Evolutionary conservation across 139 green algal species (phyloP), one percentile per base, ranked within the genome.

Genomic region (Chlamydomonas eustigma): DNA sequence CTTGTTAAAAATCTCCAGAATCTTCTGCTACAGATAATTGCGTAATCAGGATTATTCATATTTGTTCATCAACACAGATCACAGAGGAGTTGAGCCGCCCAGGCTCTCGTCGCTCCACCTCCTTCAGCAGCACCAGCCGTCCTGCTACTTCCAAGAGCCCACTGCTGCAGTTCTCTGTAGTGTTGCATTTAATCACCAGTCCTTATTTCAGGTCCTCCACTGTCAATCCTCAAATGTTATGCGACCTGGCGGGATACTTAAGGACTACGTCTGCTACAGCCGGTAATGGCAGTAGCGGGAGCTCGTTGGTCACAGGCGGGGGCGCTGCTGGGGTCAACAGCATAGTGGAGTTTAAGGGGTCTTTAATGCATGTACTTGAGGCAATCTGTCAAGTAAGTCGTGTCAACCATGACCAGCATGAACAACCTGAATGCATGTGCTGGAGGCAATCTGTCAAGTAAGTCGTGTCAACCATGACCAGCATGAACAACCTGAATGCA

Each of bases 351-450:
- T 91, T 93, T 68, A 89, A 86, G 50, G 70, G 63, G 22, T 86
- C 82, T 12, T 52, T 96, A n/a, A 80, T 93, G 77, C 77, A 86
- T 28, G 80, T 91, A 39, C 65, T 96, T 12, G 93, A 97, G 76
- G 87, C 85, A 3, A 66, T 95, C 28, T 87, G 83, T 66, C 80
- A 85, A 64, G 80, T 85, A 4, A 8, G 44, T n/a, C n/a, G n/a
- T n/a, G n/a, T n/a, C n/a, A n/a, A n/a, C n/a, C n/a, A n/a, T n/a
- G n/a, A n/a, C n/a, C n/a, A n/a, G n/a, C n/a, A n/a, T n/a, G n/a
- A n/a, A n/a, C n/a, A n/a, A n/a, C n/a, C n/a, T n/a, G n/a, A n/a
- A n/a, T n/a, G n/a, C n/a, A n/a, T n/a, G n/a, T n/a, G n/a, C n/a
- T n/a, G n/a, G n/a, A n/a, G n/a, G n/a, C n/a, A n/a, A n/a, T n/a